Evolutionary conservation across 257 asterid species (phyloP).

Genomic region (Euphrasia confusa): DNA sequence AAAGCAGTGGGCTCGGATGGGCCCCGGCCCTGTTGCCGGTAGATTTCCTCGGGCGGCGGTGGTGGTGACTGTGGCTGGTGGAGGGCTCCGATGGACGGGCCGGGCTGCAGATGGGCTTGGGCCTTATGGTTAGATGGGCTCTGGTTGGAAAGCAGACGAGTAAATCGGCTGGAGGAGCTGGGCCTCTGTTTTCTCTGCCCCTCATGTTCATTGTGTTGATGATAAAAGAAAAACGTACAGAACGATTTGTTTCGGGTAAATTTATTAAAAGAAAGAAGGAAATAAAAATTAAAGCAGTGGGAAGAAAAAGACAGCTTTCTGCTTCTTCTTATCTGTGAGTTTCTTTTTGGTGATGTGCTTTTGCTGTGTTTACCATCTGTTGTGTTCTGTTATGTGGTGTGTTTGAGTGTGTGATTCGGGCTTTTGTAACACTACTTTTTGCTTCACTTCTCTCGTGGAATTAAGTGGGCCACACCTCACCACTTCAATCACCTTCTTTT

Average conservation of each 20-base stretch:
- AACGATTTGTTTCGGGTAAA: not conserved
- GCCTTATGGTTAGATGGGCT: slow-evolving; percentile 61
- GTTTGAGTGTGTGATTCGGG: not conserved
- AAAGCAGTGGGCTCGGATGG: slow-evolving; percentile 42
- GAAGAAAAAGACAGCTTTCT: slow-evolving; percentile 20
- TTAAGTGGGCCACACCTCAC: no score
- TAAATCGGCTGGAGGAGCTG: slow-evolving; percentile 59
- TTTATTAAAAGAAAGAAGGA: slow-evolving; percentile 23
- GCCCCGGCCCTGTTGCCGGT: slow-evolving; percentile 13
- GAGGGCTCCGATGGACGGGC: slow-evolving; percentile 39
- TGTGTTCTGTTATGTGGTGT: slow-evolving; percentile 18
- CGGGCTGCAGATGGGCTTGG: slow-evolving; percentile 72
- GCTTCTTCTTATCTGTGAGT: slow-evolving; percentile 9
- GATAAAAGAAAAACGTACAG: no score
- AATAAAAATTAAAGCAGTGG: not conserved
- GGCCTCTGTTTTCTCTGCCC: slow-evolving; percentile 62
- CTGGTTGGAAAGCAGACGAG: slow-evolving; percentile 77
- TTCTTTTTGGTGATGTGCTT: slow-evolving; percentile 29
- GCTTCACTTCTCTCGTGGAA: no score
- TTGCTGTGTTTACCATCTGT: slow-evolving; percentile 37
- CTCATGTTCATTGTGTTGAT: slow-evolving; percentile 46
- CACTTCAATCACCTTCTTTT: no score
- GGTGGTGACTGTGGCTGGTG: slow-evolving; percentile 33
- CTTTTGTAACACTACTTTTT: slow-evolving; percentile 18
- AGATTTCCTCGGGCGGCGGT: slow-evolving; percentile 34